Conservation (phyloP, 1,284 basidiomycete species). For the Ceratobasidium sp. region DNA sequence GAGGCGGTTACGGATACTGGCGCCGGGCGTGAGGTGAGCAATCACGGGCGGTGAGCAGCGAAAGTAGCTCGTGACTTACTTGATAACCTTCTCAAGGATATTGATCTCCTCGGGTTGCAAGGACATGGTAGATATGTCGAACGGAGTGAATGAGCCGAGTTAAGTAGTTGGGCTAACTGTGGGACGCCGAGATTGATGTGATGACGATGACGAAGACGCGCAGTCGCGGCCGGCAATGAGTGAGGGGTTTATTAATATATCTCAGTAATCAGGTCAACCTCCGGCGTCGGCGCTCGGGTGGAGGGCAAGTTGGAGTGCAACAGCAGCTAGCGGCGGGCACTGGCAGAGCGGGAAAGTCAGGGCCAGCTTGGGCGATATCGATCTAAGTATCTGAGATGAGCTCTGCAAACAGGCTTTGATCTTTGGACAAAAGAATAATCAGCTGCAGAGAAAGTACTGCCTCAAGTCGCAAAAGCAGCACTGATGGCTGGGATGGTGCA, state of each 20-base stretch:
- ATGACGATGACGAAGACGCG: slow-evolving; percentile 25
- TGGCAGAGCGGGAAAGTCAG: not conserved
- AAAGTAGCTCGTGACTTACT: slow-evolving; percentile 65
- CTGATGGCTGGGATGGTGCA: slow-evolving; percentile 19
- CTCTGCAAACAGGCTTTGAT: slow-evolving; percentile 36
- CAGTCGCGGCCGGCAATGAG: not conserved
- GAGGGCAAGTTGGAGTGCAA: slow-evolving; percentile 21
- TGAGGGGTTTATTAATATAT: not conserved
- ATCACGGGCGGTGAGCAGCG: slow-evolving; percentile 46
- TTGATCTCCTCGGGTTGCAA: slow-evolving; percentile 70
- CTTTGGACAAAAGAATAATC: not conserved
- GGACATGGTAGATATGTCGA: slow-evolving; percentile 41
- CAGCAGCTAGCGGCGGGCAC: slow-evolving; percentile 14
- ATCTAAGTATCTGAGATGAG: slow-evolving; percentile 7
- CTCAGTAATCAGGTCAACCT: slow-evolving; percentile 13
- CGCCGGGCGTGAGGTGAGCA: slow-evolving; percentile 53
- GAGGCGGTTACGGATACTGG: slow-evolving; percentile 90
- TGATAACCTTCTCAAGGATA: slow-evolving; percentile 95
- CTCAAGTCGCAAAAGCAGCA: not conserved
- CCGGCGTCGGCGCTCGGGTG: slow-evolving; percentile 32
- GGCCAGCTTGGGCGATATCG: slow-evolving; percentile 45
- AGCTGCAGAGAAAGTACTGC: not conserved
- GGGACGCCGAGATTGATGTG: slow-evolving; percentile 25
- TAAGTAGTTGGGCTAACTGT: slow-evolving; percentile 14
- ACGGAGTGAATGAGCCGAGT: not conserved